Conservation (phyloP, 495 filamentous ascomycete genomes). For the Xylaria flabelliformis region DNA sequence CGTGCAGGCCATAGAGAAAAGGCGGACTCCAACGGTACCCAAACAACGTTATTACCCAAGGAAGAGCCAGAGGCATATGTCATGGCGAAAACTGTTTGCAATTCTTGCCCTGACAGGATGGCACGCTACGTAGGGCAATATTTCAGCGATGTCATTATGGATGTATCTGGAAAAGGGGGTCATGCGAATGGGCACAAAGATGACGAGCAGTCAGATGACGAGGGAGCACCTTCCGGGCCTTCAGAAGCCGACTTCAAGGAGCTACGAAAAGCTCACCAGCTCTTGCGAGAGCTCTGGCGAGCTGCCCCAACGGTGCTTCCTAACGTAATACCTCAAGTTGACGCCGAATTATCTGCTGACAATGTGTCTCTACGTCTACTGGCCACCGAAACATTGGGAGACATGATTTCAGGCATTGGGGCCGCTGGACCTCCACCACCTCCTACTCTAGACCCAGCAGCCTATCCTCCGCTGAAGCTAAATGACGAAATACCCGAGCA, state of each 20-base stretch:
- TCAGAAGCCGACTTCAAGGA: slow-evolving; percentile 86
- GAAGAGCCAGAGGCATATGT: slow-evolving; percentile 91
- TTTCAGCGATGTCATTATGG: slow-evolving; percentile 94
- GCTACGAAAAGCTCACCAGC: slow-evolving; percentile 82
- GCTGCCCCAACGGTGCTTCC: slow-evolving; percentile 86
- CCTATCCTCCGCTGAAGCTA: slow-evolving; percentile 77
- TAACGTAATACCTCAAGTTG: slow-evolving; percentile 92
- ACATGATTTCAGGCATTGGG: slow-evolving; percentile 90
- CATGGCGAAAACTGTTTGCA: slow-evolving; percentile 95
- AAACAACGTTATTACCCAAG: slow-evolving; percentile 80
- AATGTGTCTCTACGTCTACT: slow-evolving; percentile 83
- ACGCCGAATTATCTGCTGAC: slow-evolving; percentile 90
- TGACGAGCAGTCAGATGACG: slow-evolving; percentile 76
- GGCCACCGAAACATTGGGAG: slow-evolving; percentile 91
- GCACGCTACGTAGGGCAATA: slow-evolving; percentile 91
- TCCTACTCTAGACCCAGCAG: slow-evolving; percentile 74
- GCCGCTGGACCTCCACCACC: slow-evolving; percentile 82
- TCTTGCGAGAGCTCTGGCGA: slow-evolving; percentile 93
- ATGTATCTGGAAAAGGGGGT: slow-evolving; percentile 68
- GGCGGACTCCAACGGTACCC: slow-evolving; percentile 55
- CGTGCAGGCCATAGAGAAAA: slow-evolving; percentile 63
- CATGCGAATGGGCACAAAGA: slow-evolving; percentile 57
- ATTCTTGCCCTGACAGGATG: slow-evolving; percentile 91
- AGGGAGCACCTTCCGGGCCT: slow-evolving; percentile 63
- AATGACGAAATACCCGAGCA: slow-evolving; percentile 59